Conservation (phyloP, 768 basidiomycete genomes). For the Tricholomella constricta region DNA sequence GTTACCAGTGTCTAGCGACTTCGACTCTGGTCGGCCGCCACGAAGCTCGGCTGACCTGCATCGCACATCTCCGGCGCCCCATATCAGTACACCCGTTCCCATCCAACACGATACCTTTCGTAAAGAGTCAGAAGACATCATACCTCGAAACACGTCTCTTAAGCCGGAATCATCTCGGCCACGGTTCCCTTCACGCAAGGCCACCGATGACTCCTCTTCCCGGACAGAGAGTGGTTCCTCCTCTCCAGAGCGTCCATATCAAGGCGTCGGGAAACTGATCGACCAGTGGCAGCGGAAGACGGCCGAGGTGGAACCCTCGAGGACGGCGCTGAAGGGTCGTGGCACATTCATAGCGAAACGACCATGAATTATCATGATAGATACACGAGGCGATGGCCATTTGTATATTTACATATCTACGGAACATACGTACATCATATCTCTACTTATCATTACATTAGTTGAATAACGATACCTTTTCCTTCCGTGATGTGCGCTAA, state of each 20-base stretch:
- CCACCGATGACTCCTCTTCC: constrained; percentile 18
- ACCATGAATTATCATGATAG: constrained; percentile 23
- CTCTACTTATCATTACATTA: neutral
- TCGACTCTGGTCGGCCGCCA: constrained; percentile 4
- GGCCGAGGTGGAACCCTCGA: constrained; percentile 52
- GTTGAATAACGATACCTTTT: constrained; percentile 11
- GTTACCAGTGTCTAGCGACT: constrained; percentile 11
- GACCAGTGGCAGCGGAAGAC: constrained; percentile 88
- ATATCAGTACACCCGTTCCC: constrained; percentile 11
- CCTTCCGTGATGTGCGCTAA: neutral
- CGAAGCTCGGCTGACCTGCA: constrained; percentile 9
- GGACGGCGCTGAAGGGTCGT: constrained; percentile 29
- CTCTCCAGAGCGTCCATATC: constrained; percentile 77
- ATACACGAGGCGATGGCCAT: neutral
- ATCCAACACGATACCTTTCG: constrained; percentile 11
- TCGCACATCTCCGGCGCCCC: neutral
- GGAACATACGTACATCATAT: constrained; percentile 15
- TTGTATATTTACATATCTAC: constrained; percentile 3
- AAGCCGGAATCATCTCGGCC: constrained; percentile 27
- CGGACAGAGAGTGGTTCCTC: constrained; percentile 45
- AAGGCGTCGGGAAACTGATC: constrained; percentile 82
- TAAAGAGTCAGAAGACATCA: constrained; percentile 20
- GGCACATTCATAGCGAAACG: constrained; percentile 41
- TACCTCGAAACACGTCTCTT: constrained; percentile 28
- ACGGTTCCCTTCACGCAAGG: constrained; percentile 19